Conservation (phyloP, 805 yeast genomes). For the Lipomyces yamanashiensis region DNA sequence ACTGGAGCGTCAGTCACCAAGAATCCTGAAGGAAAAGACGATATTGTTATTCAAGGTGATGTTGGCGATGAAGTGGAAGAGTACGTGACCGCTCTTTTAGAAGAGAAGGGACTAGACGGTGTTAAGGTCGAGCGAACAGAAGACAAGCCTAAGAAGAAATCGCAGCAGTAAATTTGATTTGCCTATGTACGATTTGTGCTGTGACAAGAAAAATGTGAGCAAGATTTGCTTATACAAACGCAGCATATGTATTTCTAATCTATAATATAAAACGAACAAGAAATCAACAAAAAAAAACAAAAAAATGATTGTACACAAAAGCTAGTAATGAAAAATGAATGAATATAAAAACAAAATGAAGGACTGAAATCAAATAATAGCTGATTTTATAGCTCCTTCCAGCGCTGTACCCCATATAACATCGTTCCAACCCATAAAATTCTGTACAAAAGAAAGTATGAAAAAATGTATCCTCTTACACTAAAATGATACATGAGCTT, state of each 20-base stretch:
- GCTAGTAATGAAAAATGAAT: background rate
- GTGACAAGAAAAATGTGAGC: background rate
- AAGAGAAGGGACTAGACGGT: slow-evolving; percentile 79
- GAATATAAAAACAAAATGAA: background rate
- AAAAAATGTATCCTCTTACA: background rate
- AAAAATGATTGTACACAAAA: background rate
- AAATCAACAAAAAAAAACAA: background rate
- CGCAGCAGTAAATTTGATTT: slow-evolving; percentile 8
- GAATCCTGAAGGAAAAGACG: slow-evolving; percentile 89
- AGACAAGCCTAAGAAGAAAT: slow-evolving; percentile 76
- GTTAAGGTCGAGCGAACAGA: slow-evolving; percentile 89
- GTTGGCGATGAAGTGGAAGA: slow-evolving; percentile 88
- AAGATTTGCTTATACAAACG: background rate
- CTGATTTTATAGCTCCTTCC: background rate
- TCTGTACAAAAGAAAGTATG: slow-evolving; percentile 3
- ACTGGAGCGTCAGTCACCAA: slow-evolving; percentile 94
- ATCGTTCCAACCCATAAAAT: background rate
- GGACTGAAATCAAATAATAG: background rate
- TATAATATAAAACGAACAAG: background rate
- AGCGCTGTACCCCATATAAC: background rate
- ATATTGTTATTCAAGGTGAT: slow-evolving; percentile 91
- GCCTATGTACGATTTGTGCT: background rate
- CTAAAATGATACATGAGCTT: no score
- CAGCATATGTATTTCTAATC: slow-evolving; percentile 27
- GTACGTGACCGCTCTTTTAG: slow-evolving; percentile 68